These are phyloP conservation scores for Neophaeococcomyces aloes DNA, from an alignment of 2,329 filamentous ascomycete genomes.

Conservation along the genomic window DNA sequence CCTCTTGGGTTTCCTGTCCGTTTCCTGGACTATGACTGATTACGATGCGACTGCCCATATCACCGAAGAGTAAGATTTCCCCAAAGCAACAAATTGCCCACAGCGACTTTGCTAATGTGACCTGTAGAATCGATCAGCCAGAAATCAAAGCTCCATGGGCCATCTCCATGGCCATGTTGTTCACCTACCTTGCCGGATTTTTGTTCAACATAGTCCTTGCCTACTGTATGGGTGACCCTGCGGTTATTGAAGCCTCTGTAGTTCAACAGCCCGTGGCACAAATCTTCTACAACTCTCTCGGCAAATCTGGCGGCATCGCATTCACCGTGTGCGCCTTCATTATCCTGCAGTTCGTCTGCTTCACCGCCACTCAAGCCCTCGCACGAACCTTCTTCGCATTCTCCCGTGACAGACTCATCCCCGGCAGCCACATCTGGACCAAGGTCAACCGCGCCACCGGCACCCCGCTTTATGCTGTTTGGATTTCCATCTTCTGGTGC, in stretches of 20 bases:
- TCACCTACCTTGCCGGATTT: slow-evolving; percentile 46
- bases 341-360: slow-evolving; percentile 50
- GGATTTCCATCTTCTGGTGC: slow-evolving; percentile 46
- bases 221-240: slow-evolving; percentile 45
- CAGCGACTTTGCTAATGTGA: slow-evolving; percentile 17
- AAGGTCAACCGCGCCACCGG: slow-evolving; percentile 40
- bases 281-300: slow-evolving; percentile 49
- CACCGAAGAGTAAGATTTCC: slow-evolving; percentile 35
- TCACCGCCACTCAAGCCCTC: slow-evolving; percentile 46
- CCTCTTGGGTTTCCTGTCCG: slow-evolving; percentile 51
- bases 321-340: slow-evolving; percentile 48
- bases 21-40: slow-evolving; percentile 52
- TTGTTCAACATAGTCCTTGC: slow-evolving; percentile 50
- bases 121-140: slow-evolving; percentile 34
- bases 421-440: slow-evolving; percentile 40
- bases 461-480: slow-evolving; percentile 45
- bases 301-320: slow-evolving; percentile 43
- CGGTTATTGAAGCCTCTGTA: slow-evolving; percentile 35
- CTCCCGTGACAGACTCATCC: slow-evolving; percentile 43
- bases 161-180: slow-evolving; percentile 45
- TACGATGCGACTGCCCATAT: slow-evolving; percentile 41
- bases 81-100: slow-evolving; percentile 15
- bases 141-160: slow-evolving; percentile 46
- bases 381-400: slow-evolving; percentile 47
- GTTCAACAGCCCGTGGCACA: slow-evolving; percentile 47